Percentiles rank a stretch among this genome's conserved stretches.
These are phyloP conservation scores for Setaria viridis DNA, from an alignment of 202 grass and related monocot genomes.

Conservation along the genomic window DNA sequence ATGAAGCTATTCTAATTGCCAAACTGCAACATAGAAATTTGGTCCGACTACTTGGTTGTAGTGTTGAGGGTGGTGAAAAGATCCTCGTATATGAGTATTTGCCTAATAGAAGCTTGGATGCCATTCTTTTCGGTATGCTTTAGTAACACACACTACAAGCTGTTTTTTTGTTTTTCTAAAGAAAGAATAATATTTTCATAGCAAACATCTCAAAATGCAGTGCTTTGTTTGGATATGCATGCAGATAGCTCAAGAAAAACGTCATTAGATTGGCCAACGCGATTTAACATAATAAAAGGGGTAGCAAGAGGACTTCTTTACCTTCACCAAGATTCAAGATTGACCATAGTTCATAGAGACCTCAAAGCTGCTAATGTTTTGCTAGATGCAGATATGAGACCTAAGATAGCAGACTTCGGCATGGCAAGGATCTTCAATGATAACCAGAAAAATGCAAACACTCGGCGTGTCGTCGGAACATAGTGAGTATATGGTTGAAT, in stretches of 20 bases:
- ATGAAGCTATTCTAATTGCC: constrained; percentile 57
- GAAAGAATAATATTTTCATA: background rate
- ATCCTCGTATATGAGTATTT: constrained; percentile 66
- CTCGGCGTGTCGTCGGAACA: constrained; percentile 57
- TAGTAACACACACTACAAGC: background rate
- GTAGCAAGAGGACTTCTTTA: constrained; percentile 64
- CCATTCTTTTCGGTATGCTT: constrained; percentile 47
- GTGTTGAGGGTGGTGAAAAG: constrained; percentile 47
- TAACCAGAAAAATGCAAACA: constrained; percentile 38
- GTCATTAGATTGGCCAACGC: constrained; percentile 43
- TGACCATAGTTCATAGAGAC: constrained; percentile 68
- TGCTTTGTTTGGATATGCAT: background rate
- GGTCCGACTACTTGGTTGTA: constrained; percentile 49
- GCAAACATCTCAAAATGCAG: background rate
- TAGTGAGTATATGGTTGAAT: constrained; percentile 43
- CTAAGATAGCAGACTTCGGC: constrained; percentile 71
- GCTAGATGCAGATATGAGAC: constrained; percentile 55
- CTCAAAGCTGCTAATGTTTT: constrained; percentile 72
- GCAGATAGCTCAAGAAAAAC: constrained; percentile 36
- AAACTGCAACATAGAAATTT: constrained; percentile 61
- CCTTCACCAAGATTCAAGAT: constrained; percentile 64
- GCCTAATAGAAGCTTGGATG: constrained; percentile 52
- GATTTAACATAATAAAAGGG: constrained; percentile 60
- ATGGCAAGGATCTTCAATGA: constrained; percentile 57
- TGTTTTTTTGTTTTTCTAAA: background rate